These are phyloP conservation scores for Alternaria sp. DNA, from an alignment of 2,329 filamentous ascomycete species.

Conservation along the genomic window DNA sequence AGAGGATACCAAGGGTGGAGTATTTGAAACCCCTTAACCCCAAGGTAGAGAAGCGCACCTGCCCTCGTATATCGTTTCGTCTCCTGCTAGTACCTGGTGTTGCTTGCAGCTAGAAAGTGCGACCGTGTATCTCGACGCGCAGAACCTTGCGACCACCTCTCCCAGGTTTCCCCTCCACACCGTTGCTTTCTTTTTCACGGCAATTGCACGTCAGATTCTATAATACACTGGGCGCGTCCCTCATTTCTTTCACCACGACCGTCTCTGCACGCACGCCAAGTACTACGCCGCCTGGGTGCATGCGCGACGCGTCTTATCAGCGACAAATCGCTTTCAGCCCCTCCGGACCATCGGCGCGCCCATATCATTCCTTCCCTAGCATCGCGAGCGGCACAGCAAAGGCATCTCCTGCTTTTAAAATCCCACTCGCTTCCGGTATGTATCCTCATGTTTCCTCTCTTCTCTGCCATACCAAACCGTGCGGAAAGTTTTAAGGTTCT, in stretches of 20 bases:
- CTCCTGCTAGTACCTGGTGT: background rate
- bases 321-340: background rate
- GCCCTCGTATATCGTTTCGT: background rate
- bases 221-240: background rate
- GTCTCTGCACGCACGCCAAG: background rate
- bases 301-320: background rate
- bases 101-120: background rate
- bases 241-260: background rate
- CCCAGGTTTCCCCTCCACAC: background rate
- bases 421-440: background rate
- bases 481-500: background rate
- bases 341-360: background rate
- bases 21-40: background rate
- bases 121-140: background rate
- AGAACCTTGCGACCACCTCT: background rate
- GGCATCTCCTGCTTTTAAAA: background rate
- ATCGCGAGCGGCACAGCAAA: background rate
- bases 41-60: background rate
- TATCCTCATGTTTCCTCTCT: background rate
- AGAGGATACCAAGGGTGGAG: background rate
- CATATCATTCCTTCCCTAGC: background rate
- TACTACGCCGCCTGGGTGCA: background rate
- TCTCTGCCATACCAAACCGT: background rate
- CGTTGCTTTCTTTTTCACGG: background rate
- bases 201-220: background rate